Evolutionary conservation across 2,329 filamentous ascomycete species (phyloP), one percentile per base, ranked within the genome.

Genomic region (Fusarium pseudoanthophilum): DNA sequence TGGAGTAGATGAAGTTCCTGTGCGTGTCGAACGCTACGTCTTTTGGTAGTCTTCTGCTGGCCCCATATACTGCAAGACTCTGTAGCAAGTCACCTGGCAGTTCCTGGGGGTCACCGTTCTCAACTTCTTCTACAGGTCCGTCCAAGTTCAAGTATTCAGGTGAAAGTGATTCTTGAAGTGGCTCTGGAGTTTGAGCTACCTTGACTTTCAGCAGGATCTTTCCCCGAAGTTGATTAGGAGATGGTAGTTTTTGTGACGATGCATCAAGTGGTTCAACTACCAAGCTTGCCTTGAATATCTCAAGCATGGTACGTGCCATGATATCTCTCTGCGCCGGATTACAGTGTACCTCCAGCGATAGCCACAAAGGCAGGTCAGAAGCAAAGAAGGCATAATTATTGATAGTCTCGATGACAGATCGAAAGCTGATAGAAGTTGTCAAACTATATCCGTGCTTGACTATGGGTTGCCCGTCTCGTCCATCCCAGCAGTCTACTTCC

Each of bases 401-500:
- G 11, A 73, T 71, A 0, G 53, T 60, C 0, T 24, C 8, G 1
- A 74, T 49, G 4, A 67, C 71, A 15, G 57, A 48, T 15, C 45
- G 40, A 3, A 73, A 73, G 16, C 49, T 52, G 20, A 73, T 52
- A 4, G 66, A 67, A 1, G 53, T 59, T 14, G 71, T 74, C 13
- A 73, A 40, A 34, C 66, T 73, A 4, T 73, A 74, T 11, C 71
- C 66, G 16, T 73, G 71, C 4, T 71, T 74, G 4, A 73, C 70
- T 1, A 73, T 37, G 0, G 71, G 71, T 2, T 73, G 66, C 5
- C 70, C 70, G 13, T 67, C 53, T 8, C 58, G 39, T 2, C 70
- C 71, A 15, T 73, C 61, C 71, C 70, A 73, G 4, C 71, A 73
- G 6, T 73, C 71, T 0, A 73, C 43, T 8, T 73, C 71, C 2